Evolutionary conservation across 2,329 filamentous ascomycete species (phyloP).

Genomic region (Pseudopyrenochaeta lycopersici): DNA sequence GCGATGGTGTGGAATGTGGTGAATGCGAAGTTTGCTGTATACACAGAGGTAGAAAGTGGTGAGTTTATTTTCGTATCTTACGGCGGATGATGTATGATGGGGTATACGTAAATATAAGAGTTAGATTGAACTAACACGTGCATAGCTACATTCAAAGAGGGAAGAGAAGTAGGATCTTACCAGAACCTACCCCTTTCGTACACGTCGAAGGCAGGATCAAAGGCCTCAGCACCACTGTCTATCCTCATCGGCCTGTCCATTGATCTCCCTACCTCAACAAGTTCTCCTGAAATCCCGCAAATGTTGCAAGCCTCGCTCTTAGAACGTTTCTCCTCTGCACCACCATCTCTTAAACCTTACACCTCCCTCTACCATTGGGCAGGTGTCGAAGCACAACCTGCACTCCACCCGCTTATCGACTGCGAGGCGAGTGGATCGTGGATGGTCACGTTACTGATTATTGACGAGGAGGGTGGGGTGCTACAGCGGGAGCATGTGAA

Average conservation of each 20-base stretch:
- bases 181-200: background rate
- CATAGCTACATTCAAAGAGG: background rate
- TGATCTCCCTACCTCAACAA: background rate
- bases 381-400: constrained; percentile 19
- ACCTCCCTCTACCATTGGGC: constrained; percentile 16
- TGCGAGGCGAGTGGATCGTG: constrained; percentile 12
- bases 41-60: constrained; percentile 2
- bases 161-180: background rate
- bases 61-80: background rate
- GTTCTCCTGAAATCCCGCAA: background rate
- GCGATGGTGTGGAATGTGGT: constrained; percentile 26
- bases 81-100: too few relatives aligned
- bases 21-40: constrained; percentile 22
- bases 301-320: background rate
- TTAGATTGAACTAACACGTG: background rate
- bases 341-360: constrained; percentile 1
- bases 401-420: constrained; percentile 21
- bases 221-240: background rate
- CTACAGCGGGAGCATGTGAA: constrained; percentile 3
- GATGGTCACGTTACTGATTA: constrained; percentile 14
- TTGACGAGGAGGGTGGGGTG: constrained; percentile 5
- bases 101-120: too few relatives aligned
- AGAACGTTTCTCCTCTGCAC: background rate
- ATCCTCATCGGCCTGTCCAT: background rate
- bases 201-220: background rate